phyloP scores from a whole-genome alignment of 257 asterid species.

The Ehretia macrophylla region DNA sequence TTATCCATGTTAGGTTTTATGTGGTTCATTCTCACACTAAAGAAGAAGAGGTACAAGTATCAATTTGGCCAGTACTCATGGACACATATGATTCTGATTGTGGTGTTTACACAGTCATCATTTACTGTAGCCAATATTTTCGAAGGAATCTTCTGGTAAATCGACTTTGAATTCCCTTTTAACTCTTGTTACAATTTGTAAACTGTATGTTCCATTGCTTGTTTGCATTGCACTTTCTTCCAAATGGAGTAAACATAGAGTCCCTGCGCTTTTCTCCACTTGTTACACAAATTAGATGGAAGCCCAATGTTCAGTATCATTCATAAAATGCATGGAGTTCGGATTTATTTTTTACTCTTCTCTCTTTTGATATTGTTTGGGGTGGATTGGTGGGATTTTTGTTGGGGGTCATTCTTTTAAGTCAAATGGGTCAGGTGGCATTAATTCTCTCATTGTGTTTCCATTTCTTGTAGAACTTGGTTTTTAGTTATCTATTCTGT shows the following conservation, averaged over 20 bases:
- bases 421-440: too few relatives aligned
- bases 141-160: conserved; percentile 83
- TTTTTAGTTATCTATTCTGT: too few relatives aligned
- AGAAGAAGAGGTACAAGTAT: conserved; percentile 90
- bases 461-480: too few relatives aligned
- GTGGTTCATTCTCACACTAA: conserved; percentile 86
- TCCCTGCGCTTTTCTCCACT: neutral
- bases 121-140: conserved; percentile 77
- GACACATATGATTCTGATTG: conserved; percentile 83
- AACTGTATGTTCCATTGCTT: neutral
- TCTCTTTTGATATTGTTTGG: too few relatives aligned
- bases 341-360: too few relatives aligned
- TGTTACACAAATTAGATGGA: too few relatives aligned
- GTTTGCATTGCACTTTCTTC: neutral
- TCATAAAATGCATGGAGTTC: too few relatives aligned
- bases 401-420: too few relatives aligned
- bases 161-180: conserved; percentile 1
- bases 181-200: neutral
- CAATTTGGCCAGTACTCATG: conserved; percentile 90
- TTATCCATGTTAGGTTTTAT: conserved; percentile 56
- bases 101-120: conserved; percentile 72
- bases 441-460: too few relatives aligned
- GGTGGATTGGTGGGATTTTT: too few relatives aligned
- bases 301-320: neutral
- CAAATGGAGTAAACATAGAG: neutral